phyloP scores from a whole-genome alignment of 257 asterid species.

The Solanum chiquidenum region DNA sequence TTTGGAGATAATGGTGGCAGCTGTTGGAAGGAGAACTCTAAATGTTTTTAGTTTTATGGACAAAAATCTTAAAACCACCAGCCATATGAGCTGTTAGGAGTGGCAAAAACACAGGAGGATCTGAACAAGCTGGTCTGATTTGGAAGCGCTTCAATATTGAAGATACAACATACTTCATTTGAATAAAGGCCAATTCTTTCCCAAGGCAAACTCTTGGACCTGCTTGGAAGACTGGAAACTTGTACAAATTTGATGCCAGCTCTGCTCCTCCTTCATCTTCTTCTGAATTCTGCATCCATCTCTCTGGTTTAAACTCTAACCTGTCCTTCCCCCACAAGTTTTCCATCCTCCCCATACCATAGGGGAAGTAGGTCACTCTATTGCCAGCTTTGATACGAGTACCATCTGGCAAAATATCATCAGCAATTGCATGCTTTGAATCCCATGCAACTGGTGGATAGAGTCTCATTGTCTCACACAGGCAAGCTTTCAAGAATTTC shows the following conservation, averaged over 20 bases:
- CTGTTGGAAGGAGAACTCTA: neutral
- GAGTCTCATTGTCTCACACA: constrained; percentile 53
- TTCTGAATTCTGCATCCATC: constrained; percentile 30
- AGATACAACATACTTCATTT: constrained; percentile 54
- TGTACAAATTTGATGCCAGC: constrained; percentile 33
- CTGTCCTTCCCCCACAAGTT: constrained; percentile 62
- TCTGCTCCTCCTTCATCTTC: constrained; percentile 17
- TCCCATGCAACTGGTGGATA: constrained; percentile 69
- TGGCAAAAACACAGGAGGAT: constrained; percentile 47
- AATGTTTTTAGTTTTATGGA: constrained; percentile 16
- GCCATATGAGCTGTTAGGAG: constrained; percentile 76
- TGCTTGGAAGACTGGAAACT: constrained; percentile 72
- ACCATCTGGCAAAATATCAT: constrained; percentile 42
- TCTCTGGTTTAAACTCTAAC: constrained; percentile 48
- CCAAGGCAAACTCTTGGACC: constrained; percentile 73
- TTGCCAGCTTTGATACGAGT: constrained; percentile 35
- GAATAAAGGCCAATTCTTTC: constrained; percentile 59
- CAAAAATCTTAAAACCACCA: constrained; percentile 43
- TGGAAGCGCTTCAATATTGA: constrained; percentile 36
- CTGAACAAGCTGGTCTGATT: constrained; percentile 24
- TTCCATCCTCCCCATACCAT: constrained; percentile 79
- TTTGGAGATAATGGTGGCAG: neutral
- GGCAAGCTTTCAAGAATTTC: constrained; percentile 43
- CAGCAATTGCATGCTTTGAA: constrained; percentile 34
- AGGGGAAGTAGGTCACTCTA: constrained; percentile 67